Percentiles rank a stretch among this genome's conserved stretches.
phyloP scores from a whole-genome alignment of 345 rosid species.

The Eucalyptus dawsonii region DNA sequence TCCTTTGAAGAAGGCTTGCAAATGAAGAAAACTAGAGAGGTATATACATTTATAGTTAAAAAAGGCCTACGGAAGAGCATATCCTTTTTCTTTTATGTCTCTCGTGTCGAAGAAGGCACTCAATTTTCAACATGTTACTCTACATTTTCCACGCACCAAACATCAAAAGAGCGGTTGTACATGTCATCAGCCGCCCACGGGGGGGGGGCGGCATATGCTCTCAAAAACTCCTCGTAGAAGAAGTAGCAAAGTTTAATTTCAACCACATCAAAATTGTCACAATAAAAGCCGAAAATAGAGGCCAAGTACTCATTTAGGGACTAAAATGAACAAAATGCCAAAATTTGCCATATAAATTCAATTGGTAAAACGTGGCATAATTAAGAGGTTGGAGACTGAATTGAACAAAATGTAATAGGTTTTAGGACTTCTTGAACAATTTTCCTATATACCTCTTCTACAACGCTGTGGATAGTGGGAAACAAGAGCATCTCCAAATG shows the following conservation, averaged over 20 bases:
- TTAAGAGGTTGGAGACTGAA: fast-evolving
- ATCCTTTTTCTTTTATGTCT: neutral
- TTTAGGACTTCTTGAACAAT: too few species aligned
- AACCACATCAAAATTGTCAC: neutral
- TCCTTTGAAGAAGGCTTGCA: neutral
- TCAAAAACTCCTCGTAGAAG: too few species aligned
- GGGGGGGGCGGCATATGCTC: neutral
- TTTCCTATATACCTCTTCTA: neutral
- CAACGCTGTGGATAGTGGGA: too few species aligned
- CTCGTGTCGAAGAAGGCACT: neutral
- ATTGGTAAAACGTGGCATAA: too few species aligned
- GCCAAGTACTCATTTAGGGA: neutral
- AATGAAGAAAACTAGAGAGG: neutral
- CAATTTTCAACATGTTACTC: neutral
- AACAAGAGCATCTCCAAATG: neutral
- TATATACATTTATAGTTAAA: neutral
- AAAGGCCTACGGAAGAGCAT: neutral
- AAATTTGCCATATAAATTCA: fast-evolving
- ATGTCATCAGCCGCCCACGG: neutral
- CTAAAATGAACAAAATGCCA: neutral
- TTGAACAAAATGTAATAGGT: neutral
- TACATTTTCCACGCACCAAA: neutral
- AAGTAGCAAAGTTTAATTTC: too few species aligned
- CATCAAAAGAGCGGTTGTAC: neutral
- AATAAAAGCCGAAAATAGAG: neutral